Percentiles rank a stretch among this genome's conserved stretches.
Conservation (phyloP, 2,329 filamentous ascomycete species). For the Sclerotinia trifoliorum region DNA sequence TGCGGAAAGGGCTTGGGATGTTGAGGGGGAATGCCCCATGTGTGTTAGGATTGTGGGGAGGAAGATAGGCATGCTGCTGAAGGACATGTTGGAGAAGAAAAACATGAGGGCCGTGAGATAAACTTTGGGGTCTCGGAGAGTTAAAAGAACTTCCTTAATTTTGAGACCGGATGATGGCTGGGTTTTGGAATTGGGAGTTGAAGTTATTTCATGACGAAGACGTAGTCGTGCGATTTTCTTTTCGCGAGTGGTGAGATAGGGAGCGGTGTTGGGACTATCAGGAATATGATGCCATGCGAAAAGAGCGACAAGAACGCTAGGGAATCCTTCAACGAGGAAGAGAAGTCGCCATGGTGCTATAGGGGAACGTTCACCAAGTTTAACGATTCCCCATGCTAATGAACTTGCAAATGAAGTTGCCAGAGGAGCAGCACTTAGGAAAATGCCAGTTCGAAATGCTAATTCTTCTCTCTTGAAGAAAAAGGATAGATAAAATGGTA, state of each 20-base stretch:
- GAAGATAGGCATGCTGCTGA: conserved; percentile 84
- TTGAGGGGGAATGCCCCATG: conserved; percentile 68
- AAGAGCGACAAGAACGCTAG: conserved; percentile 71
- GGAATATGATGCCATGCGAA: conserved; percentile 74
- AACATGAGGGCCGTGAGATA: conserved; percentile 81
- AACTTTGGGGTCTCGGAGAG: conserved; percentile 63
- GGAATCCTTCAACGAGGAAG: conserved; percentile 82
- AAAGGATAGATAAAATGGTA: conserved; percentile 64
- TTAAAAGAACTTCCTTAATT: conserved; percentile 55
- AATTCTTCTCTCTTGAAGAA: conserved; percentile 69
- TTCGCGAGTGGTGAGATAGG: conserved; percentile 61
- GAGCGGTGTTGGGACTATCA: conserved; percentile 67
- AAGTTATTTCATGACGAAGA: conserved; percentile 47
- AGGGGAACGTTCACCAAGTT: conserved; percentile 60
- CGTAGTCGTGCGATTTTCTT: conserved; percentile 69
- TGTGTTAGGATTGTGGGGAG: conserved; percentile 75
- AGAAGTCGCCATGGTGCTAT: conserved; percentile 83
- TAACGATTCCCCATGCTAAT: conserved; percentile 76
- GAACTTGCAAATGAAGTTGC: conserved; percentile 80
- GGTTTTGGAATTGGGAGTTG: background rate
- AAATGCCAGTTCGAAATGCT: conserved; percentile 80
- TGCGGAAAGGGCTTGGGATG: conserved; percentile 74
- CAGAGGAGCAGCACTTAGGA: conserved; percentile 80
- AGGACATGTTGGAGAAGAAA: conserved; percentile 84
- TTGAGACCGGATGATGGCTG: conserved; percentile 45